Evolutionary conservation across 148 eudicot species (phyloP).

Genomic region (Persicaria tinctoria): DNA sequence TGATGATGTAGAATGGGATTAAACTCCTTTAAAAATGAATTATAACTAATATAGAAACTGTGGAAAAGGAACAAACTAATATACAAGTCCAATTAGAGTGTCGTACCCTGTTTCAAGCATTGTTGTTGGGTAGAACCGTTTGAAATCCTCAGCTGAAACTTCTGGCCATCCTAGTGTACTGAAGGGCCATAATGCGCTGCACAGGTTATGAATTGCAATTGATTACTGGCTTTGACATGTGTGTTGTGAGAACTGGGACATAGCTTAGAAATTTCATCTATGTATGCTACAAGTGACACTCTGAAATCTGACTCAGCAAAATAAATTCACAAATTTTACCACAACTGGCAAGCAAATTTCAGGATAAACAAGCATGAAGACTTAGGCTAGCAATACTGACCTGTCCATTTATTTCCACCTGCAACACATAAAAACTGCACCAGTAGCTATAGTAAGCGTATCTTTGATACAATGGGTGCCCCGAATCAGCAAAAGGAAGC

Average conservation of each 20-base stretch:
- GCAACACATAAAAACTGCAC: too few relatives aligned
- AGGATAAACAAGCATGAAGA: too few relatives aligned
- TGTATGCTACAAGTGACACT: not conserved
- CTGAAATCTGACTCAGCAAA: not conserved
- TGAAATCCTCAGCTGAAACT: conserved; percentile 67
- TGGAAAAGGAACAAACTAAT: not conserved
- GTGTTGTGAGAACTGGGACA: not conserved
- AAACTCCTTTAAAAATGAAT: not conserved
- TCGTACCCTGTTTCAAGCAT: conserved; percentile 94
- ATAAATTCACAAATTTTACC: not conserved
- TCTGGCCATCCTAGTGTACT: conserved; percentile 99
- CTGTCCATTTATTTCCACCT: too few relatives aligned
- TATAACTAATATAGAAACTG: not conserved
- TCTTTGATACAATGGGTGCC: too few relatives aligned
- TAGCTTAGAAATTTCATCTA: not conserved
- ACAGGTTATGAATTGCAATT: conserved; percentile 15
- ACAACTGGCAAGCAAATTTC: too few relatives aligned
- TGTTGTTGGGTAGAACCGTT: conserved; percentile 81
- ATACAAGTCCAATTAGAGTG: not conserved
- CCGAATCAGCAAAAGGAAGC: too few relatives aligned
- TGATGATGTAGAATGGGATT: not conserved
- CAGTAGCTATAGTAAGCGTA: too few relatives aligned
- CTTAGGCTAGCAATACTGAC: too few relatives aligned
- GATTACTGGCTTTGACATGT: not conserved
- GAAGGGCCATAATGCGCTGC: conserved; percentile 92